Conservation (phyloP, 148 eudicot species). For the Arctostaphylos glauca region DNA sequence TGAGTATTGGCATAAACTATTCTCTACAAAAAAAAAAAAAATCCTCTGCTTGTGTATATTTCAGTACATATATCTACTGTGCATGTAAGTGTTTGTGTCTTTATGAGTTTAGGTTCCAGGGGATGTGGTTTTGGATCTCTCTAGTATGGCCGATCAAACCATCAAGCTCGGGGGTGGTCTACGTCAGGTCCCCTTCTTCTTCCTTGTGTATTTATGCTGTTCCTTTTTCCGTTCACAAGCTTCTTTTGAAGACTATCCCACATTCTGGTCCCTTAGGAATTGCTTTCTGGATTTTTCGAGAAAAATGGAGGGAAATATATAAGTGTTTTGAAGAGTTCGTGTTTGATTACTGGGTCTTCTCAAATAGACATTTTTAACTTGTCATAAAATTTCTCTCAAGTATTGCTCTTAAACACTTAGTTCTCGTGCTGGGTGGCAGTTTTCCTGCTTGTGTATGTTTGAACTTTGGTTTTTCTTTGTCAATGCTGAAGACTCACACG, state of each 20-base stretch:
- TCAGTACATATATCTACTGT: neutral
- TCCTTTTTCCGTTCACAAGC: neutral
- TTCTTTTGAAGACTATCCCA: neutral
- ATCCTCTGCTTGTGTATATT: neutral
- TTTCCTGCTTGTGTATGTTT: neutral
- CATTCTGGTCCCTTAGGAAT: neutral
- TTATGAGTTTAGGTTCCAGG: conserved; percentile 61
- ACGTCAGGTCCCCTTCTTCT: conserved; percentile 52
- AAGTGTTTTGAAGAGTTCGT: neutral
- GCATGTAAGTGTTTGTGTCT: neutral
- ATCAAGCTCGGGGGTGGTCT: conserved; percentile 83
- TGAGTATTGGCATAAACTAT: conserved; percentile 18
- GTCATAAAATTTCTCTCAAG: neutral
- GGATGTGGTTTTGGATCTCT: conserved; percentile 75
- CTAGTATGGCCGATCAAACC: conserved; percentile 57
- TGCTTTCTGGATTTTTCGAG: neutral
- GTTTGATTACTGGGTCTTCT: neutral
- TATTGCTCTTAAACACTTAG: neutral
- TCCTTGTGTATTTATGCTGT: neutral
- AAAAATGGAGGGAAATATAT: neutral
- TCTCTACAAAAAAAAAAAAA: neutral
- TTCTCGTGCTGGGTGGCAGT: neutral
- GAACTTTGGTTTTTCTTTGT: neutral
- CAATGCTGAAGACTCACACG: neutral
- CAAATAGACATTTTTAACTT: neutral